Evolutionary conservation across 2,329 filamentous ascomycete genomes (phyloP).

Genomic region (Fusarium albosuccineum): DNA sequence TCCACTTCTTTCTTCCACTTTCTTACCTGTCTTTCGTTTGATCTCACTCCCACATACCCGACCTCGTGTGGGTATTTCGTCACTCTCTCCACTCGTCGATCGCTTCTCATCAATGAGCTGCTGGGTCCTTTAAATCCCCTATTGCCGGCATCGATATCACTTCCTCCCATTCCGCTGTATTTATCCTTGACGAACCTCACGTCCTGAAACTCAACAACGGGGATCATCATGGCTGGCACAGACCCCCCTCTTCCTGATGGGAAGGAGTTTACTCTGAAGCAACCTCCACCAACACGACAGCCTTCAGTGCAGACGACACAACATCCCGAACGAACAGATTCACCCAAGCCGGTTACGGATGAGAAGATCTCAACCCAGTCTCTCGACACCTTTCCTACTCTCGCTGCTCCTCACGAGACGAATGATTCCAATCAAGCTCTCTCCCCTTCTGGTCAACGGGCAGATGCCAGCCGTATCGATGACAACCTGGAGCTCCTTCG

Average conservation of each 20-base stretch:
- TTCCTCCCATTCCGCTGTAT: slow-evolving; percentile 1
- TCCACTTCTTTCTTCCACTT: slow-evolving; percentile 30
- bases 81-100: slow-evolving; percentile 30
- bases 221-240: slow-evolving; percentile 34
- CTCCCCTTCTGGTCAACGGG: slow-evolving; percentile 48
- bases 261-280: slow-evolving; percentile 33
- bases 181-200: slow-evolving; percentile 4
- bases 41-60: slow-evolving; percentile 19
- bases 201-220: slow-evolving; percentile 7
- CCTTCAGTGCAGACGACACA: slow-evolving; percentile 24
- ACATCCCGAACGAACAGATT: slow-evolving; percentile 16
- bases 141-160: not conserved
- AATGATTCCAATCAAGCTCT: slow-evolving; percentile 36
- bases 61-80: slow-evolving; percentile 28
- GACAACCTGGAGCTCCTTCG: slow-evolving; percentile 65
- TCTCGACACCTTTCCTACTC: slow-evolving; percentile 49
- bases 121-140: slow-evolving; percentile 10
- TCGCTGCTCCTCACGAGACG: slow-evolving; percentile 41
- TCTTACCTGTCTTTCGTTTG: slow-evolving; percentile 25
- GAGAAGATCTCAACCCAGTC: slow-evolving; percentile 46
- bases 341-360: slow-evolving; percentile 15
- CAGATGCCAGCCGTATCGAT: slow-evolving; percentile 56
- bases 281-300: slow-evolving; percentile 34
- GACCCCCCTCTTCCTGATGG: slow-evolving; percentile 38
- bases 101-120: slow-evolving; percentile 5